Evolutionary conservation across 192 early-diverging fungal genomes (phyloP), one percentile per base, ranked within the genome.

Genomic region (Entomortierella lignicola): DNA sequence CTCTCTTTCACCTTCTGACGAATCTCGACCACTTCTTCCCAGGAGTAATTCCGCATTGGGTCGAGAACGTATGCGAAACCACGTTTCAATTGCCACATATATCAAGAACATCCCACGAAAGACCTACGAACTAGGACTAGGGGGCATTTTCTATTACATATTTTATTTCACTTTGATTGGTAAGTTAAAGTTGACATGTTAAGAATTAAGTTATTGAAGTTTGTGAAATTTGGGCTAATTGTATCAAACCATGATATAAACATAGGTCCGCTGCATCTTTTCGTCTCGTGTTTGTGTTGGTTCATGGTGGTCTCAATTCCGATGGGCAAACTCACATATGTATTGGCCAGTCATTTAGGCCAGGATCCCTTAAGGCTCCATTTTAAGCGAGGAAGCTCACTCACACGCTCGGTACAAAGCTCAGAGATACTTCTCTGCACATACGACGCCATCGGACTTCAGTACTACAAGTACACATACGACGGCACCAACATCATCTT

Each of bases 401-500:
- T 63, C 23, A 34, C 60, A 30, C 47, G 59, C 0, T 69, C 72
- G 4, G 44, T 69, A 0, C 71, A 86, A 31, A 75, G 66, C 1
- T 79, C 88, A 6, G 80, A 87, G 21, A 91, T 97, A 52, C 84
- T 99, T 47, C 85, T 99, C 51, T 97, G 95, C 81, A 95, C 92
- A 0, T 93, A 95, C 60, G 87, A 92, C 50, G 96, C 96, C 1
- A 84, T 94, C 30, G 98, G 98, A n/a, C 85, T 89, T 59, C 92
- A 94, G 81, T 99, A 98, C 85, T 96, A 96, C 89, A 97, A 97
- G 83, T 97, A 95, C 83, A 98, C 96, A 1, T 89, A 94, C 23
- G 95, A 96, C 41, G 98, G 98, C 29, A 92, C 97, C 86, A 99
- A 98, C 86, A 95, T 99, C 64, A 91, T 98, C 60, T 92, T 99